These are phyloP conservation scores for Fusarium sp. DNA, from an alignment of 2,329 filamentous ascomycete species.

Conservation along the genomic window DNA sequence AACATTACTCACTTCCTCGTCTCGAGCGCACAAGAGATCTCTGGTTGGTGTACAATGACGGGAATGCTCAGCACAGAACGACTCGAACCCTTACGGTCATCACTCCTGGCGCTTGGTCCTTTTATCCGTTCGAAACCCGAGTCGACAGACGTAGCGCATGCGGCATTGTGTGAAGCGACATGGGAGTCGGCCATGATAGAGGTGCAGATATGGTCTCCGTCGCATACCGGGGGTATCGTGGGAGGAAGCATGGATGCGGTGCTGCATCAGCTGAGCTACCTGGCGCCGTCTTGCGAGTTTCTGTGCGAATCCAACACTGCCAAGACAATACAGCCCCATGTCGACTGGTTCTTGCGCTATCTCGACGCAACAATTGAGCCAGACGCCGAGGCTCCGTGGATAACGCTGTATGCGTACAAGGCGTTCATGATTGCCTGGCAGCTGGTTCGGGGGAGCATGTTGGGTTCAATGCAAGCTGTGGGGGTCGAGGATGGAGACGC, in stretches of 20 bases:
- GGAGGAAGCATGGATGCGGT: constrained; percentile 51
- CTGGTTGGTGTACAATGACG: constrained; percentile 57
- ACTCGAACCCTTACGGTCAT: constrained; percentile 50
- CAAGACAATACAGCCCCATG: constrained; percentile 49
- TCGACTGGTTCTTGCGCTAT: constrained; percentile 55
- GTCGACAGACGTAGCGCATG: constrained; percentile 4
- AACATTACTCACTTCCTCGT: constrained; percentile 56
- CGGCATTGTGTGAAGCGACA: constrained; percentile 48
- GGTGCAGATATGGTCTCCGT: constrained; percentile 55
- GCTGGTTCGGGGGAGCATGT: constrained; percentile 45
- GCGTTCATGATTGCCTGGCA: constrained; percentile 56
- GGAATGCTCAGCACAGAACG: constrained; percentile 55
- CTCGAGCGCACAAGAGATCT: constrained; percentile 55
- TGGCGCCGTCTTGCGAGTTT: constrained; percentile 48
- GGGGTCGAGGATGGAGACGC: constrained; percentile 12
- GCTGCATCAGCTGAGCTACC: constrained; percentile 47
- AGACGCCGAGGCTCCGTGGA: constrained; percentile 52
- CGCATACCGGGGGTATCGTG: constrained; percentile 54
- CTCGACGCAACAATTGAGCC: constrained; percentile 43
- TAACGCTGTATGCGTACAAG: constrained; percentile 54
- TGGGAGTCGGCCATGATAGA: constrained; percentile 58
- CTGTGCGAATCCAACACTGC: constrained; percentile 47
- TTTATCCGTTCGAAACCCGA: constrained; percentile 17
- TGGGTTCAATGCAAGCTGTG: constrained; percentile 45
- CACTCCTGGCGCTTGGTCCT: constrained; percentile 49